Percentiles rank a stretch among this genome's conserved stretches.
phyloP scores from a whole-genome alignment of 495 filamentous ascomycete genomes.

The Annulohypoxylon maeteangense region DNA sequence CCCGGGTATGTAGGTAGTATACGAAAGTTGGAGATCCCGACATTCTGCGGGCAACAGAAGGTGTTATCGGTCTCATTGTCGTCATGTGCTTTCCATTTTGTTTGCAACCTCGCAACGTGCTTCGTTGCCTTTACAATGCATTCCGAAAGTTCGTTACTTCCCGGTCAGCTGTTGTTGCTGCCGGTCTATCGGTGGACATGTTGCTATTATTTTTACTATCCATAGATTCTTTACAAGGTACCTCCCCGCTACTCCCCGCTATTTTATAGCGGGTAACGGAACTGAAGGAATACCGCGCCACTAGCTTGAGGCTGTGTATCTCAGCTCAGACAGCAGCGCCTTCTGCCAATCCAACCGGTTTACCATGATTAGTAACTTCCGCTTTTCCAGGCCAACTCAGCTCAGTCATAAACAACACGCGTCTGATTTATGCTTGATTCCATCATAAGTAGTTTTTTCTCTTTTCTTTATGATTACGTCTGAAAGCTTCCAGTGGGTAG shows the following conservation, averaged over 20 bases:
- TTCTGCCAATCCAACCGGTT: conserved; percentile 6
- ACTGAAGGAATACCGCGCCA: conserved; percentile 30
- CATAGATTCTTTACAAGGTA: conserved; percentile 13
- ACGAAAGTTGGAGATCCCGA: conserved; percentile 1
- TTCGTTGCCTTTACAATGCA: not conserved
- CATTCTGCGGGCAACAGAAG: not conserved
- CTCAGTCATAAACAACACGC: conserved; percentile 31
- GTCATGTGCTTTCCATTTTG: conserved; percentile 32
- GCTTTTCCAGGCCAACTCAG: conserved; percentile 9
- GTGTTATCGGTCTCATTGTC: conserved; percentile 31
- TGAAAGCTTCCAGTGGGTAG: too few relatives aligned
- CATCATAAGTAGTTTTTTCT: not conserved
- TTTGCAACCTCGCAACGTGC: conserved; percentile 9
- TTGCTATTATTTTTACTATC: conserved; percentile 4
- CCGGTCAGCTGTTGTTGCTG: not conserved
- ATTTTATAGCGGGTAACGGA: conserved; percentile 13
- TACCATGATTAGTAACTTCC: conserved; percentile 17
- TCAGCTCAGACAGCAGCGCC: conserved; percentile 14
- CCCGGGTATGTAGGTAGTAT: not conserved
- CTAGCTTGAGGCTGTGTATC: conserved; percentile 28
- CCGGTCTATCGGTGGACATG: not conserved
- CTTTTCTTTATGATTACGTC: not conserved
- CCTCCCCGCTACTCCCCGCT: conserved; percentile 7
- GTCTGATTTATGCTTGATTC: conserved; percentile 1
- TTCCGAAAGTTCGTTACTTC: not conserved